Conservation (phyloP, 495 filamentous ascomycete species). For the Penicillium robsamsonii region DNA sequence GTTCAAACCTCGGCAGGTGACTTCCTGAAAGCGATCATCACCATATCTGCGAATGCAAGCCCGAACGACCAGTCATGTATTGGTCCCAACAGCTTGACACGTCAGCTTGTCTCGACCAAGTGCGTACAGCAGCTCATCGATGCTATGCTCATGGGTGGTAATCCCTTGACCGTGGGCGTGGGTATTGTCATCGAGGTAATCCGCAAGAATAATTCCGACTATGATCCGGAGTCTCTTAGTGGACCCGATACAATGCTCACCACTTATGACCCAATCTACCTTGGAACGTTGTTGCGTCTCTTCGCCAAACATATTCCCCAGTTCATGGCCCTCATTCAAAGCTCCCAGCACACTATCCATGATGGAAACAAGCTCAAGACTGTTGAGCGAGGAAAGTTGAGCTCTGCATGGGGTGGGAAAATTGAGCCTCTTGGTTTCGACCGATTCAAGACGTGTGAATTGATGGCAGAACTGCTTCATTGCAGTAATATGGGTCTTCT, state of each 20-base stretch:
- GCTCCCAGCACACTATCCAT: constrained; percentile 58
- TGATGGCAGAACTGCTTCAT: constrained; percentile 97
- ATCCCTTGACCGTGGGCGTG: constrained; percentile 92
- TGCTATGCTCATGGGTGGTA: constrained; percentile 92
- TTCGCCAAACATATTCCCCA: constrained; percentile 92
- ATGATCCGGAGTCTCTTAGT: constrained; percentile 83
- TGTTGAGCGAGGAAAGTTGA: constrained; percentile 64
- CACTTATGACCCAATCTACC: constrained; percentile 91
- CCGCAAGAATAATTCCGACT: constrained; percentile 98
- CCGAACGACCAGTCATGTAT: constrained; percentile 98
- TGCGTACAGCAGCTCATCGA: constrained; percentile 79
- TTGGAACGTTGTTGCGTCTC: constrained; percentile 84
- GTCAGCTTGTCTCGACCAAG: constrained; percentile 86
- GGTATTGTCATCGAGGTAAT: constrained; percentile 99
- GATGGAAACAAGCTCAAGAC: constrained; percentile 58
- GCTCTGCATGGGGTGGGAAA: constrained; percentile 80
- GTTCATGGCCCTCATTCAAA: constrained; percentile 87
- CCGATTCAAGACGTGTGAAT: constrained; percentile 96
- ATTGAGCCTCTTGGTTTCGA: constrained; percentile 98
- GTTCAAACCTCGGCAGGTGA: constrained; percentile 97
- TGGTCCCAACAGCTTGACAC: constrained; percentile 92
- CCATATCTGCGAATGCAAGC: constrained; percentile 96
- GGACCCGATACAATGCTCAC: constrained; percentile 75
- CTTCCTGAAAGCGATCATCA: constrained; percentile 98
- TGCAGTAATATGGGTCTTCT: constrained; percentile 98